These are phyloP conservation scores for Eucalyptus virginea DNA, from an alignment of 345 rosid species.

Conservation along the genomic window DNA sequence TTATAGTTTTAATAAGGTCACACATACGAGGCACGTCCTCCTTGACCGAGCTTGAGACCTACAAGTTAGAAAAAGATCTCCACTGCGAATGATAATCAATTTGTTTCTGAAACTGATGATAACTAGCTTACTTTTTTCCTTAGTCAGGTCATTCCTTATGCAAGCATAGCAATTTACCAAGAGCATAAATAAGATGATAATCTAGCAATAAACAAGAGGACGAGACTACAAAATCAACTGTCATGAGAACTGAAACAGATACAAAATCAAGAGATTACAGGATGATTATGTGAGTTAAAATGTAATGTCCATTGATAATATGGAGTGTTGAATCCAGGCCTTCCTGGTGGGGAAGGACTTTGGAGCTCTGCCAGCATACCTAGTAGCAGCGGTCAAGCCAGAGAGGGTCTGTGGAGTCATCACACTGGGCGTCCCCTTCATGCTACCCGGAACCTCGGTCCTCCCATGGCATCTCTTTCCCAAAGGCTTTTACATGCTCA, in stretches of 20 bases:
- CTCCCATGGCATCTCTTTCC: slow-evolving; percentile 7
- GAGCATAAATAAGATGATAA: neutral
- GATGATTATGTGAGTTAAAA: neutral
- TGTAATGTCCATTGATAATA: neutral
- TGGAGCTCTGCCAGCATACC: slow-evolving; percentile 13
- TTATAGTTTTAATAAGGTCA: neutral
- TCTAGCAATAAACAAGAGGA: neutral
- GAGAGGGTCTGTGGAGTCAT: slow-evolving; percentile 12
- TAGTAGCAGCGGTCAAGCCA: slow-evolving; percentile 8
- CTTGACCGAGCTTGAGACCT: neutral
- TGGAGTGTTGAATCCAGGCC: slow-evolving; percentile 2
- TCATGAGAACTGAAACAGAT: neutral
- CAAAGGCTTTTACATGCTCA: slow-evolving; percentile 15
- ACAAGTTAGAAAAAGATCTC: neutral
- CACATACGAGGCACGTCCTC: neutral
- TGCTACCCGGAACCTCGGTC: slow-evolving; percentile 7
- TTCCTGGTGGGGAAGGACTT: slow-evolving; percentile 29
- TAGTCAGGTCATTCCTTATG: neutral
- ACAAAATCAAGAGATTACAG: neutral
- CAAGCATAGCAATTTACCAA: neutral
- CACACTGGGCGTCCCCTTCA: slow-evolving; percentile 25
- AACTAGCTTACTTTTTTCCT: neutral
- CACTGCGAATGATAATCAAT: neutral
- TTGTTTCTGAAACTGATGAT: neutral
- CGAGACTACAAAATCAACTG: neutral